Base-by-base conservation (phyloP, 2,329 filamentous ascomycete species). In the Trichoderma atroviride region DNA sequence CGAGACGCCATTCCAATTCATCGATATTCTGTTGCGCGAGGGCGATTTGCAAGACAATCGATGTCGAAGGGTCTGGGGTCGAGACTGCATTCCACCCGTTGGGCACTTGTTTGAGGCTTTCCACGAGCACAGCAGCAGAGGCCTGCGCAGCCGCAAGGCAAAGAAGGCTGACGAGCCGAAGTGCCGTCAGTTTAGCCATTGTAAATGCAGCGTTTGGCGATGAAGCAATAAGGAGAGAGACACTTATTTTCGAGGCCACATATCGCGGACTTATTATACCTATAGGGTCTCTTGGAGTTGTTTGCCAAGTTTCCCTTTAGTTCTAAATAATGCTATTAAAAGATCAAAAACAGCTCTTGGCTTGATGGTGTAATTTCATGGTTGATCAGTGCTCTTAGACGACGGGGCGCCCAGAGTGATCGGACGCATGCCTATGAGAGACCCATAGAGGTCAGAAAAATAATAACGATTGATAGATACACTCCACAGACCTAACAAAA, bases 21-120 rank as follows among this genome's bases (percentile, higher is more conserved):
- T 68, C 57, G 33, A 68, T 60, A 37, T 68, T 68, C 27, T 60
- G 59, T 29, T 64, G 59, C 11, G 60, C 31, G 16, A 70, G 65
- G 40, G 57, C 65, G 16, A 68, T 40, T 10, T 67, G 63, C n/a
- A 67, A 52, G 14, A 56, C 52, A 4, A 67, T 67, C 22, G 50
- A 22, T 4, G 63, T 52, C n/a, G 63, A 67, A 14, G 53, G 40
- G 55, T 43, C 50, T 29, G 63, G 63, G 2, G n/a, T 24, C 13
- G 27, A 31, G 2, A 40, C 19, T 22, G 63, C 16, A n/a, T 31
- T 67, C 63, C 63, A 67, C 16, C 63, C 63, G 6, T 58, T 55
- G 37, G 63, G 63, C 55, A 59, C 35, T n/a, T 59, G 33, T 9
- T 52, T 43, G 14, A 67, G n/a, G 10, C 55, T 52, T 16, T 67